phyloP scores from a whole-genome alignment of 768 basidiomycete genomes.

The Tricholoma sp. region DNA sequence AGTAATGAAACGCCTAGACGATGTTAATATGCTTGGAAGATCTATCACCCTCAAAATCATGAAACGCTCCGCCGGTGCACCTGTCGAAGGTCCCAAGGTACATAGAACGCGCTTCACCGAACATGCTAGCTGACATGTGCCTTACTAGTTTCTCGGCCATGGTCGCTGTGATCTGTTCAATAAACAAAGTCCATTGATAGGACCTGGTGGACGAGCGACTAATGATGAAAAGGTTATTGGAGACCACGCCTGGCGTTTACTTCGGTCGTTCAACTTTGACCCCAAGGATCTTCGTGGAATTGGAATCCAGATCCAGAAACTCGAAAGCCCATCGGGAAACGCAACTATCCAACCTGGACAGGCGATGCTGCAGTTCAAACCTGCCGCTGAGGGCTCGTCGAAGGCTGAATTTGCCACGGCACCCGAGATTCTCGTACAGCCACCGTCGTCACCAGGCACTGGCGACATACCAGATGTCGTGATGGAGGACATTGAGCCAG shows the following conservation, averaged over 20 bases:
- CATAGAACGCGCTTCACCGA: slow-evolving; percentile 7
- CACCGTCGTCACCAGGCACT: slow-evolving; percentile 8
- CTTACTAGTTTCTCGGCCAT: slow-evolving; percentile 80
- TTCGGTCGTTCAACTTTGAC: slow-evolving; percentile 71
- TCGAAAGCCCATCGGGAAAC: slow-evolving; percentile 49
- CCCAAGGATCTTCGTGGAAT: slow-evolving; percentile 87
- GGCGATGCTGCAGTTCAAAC: slow-evolving; percentile 52
- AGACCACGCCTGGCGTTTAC: slow-evolving; percentile 68
- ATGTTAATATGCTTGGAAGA: slow-evolving; percentile 63
- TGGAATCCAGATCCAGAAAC: slow-evolving; percentile 85
- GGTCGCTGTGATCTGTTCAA: slow-evolving; percentile 80
- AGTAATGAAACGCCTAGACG: slow-evolving; percentile 66
- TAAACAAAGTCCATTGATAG: slow-evolving; percentile 60
- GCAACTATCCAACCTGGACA: slow-evolving; percentile 45
- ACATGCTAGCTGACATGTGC: neutral
- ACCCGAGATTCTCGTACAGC: slow-evolving; percentile 15
- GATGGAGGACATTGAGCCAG: slow-evolving; percentile 5
- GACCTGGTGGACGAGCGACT: slow-evolving; percentile 62
- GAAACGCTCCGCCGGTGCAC: slow-evolving; percentile 80
- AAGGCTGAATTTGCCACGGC: slow-evolving; percentile 5
- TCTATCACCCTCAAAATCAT: slow-evolving; percentile 84
- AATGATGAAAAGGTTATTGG: slow-evolving; percentile 70
- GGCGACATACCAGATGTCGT: slow-evolving; percentile 6
- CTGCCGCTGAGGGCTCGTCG: slow-evolving; percentile 13
- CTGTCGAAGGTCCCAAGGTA: slow-evolving; percentile 89